phyloP scores from a whole-genome alignment of 2,329 filamentous ascomycete genomes.

The Huntiella moniliformis region DNA sequence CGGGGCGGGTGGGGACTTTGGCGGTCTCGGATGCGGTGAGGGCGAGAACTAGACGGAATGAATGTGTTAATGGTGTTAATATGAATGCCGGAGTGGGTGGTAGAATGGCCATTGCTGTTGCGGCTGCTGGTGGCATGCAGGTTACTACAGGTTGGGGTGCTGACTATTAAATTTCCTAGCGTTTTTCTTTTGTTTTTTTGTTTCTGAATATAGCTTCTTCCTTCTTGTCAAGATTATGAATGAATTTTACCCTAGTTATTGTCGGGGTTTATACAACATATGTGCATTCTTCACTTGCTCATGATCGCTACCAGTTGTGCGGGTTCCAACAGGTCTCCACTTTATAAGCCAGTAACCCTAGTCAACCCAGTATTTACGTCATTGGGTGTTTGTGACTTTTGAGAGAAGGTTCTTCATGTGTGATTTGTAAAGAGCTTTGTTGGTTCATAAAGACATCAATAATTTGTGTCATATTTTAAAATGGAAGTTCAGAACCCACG shows the following conservation, averaged over 20 bases:
- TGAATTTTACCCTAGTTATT: not conserved
- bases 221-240: not conserved
- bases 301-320: no score
- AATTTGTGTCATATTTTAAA: not conserved
- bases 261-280: no score
- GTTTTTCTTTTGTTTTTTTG: constrained; percentile 21
- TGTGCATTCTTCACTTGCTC: no score
- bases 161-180: not conserved
- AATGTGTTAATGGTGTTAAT: constrained; percentile 22
- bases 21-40: constrained; percentile 27
- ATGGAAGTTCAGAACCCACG: constrained; percentile 19
- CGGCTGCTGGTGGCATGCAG: constrained; percentile 33
- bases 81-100: constrained; percentile 16
- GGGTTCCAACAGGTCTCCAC: not conserved
- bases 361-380: no score
- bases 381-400: no score
- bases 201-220: constrained; percentile 28
- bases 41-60: constrained; percentile 21
- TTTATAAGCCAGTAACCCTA: no score
- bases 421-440: no score
- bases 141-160: constrained; percentile 7
- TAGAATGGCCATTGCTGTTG: constrained; percentile 25
- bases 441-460: no score
- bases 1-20: constrained; percentile 34
- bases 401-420: no score